Conservation (phyloP, 139 green algal species). For the Axilococcus clingmanii region DNA sequence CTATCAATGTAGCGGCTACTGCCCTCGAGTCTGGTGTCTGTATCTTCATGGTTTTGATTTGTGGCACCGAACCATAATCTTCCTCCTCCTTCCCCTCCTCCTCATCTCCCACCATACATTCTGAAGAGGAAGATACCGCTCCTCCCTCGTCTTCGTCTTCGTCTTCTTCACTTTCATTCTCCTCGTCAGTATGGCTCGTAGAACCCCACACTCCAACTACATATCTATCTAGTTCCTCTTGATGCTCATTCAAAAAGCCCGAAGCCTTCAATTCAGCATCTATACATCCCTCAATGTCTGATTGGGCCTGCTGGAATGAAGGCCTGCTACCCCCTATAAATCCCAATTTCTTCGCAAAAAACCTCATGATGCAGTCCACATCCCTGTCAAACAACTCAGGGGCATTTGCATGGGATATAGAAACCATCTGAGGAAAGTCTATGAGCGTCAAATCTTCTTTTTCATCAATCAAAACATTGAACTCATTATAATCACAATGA, state of each 20-base stretch:
- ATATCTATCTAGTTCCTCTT: conserved; percentile 29
- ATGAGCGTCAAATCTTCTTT: conserved; percentile 79
- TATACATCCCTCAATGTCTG: conserved; percentile 39
- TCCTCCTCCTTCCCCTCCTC: not conserved
- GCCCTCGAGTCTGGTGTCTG: not conserved
- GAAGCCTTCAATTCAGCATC: conserved; percentile 53
- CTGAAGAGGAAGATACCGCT: conserved; percentile 1
- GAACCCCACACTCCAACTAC: conserved; percentile 7
- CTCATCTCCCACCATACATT: conserved; percentile 3
- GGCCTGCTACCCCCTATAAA: conserved; percentile 52
- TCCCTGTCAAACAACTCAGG: conserved; percentile 90
- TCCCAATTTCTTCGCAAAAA: conserved; percentile 67
- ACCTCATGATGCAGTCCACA: conserved; percentile 77
- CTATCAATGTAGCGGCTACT: conserved; percentile 20
- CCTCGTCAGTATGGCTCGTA: conserved; percentile 1
- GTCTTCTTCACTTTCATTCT: not conserved
- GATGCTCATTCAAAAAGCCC: conserved; percentile 53
- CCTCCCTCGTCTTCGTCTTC: conserved; percentile 9
- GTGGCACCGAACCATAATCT: not conserved
- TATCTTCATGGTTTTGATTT: not conserved
- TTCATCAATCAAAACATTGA: conserved; percentile 84
- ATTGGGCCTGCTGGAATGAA: conserved; percentile 33
- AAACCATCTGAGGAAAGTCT: conserved; percentile 98
- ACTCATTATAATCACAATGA: conserved; percentile 99
- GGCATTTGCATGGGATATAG: conserved; percentile 77